These are phyloP conservation scores for Bromus sterilis DNA, from an alignment of 176 grass and related monocot species.

Conservation along the genomic window DNA sequence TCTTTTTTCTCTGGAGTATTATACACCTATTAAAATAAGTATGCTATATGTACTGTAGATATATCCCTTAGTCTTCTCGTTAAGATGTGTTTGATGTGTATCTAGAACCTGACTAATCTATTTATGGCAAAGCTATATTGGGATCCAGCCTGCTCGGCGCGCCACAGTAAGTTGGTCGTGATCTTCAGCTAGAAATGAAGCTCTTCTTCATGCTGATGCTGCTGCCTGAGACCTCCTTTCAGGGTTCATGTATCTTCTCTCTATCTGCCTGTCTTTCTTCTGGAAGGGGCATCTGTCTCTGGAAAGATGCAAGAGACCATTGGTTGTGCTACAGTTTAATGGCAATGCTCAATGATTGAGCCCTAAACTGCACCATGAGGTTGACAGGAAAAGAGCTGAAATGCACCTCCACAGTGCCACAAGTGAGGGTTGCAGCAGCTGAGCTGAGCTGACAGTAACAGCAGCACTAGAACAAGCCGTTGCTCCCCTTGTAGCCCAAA, in stretches of 20 bases:
- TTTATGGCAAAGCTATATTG: slow-evolving; percentile 21
- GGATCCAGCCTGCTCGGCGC: background rate
- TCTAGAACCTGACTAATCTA: slow-evolving; percentile 18
- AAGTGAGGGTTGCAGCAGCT: slow-evolving; percentile 11
- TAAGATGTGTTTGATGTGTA: slow-evolving; percentile 27
- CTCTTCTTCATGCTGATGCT: background rate
- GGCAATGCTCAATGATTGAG: background rate
- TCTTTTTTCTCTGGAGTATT: slow-evolving; percentile 2
- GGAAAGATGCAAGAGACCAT: background rate
- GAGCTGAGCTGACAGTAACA: slow-evolving; percentile 11
- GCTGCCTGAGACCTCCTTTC: background rate
- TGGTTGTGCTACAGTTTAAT: background rate
- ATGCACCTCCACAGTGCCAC: background rate
- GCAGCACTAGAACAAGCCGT: background rate
- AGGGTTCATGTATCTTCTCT: background rate
- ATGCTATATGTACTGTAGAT: slow-evolving; percentile 31
- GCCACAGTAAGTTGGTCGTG: background rate
- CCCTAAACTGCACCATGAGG: background rate
- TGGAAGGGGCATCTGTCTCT: background rate
- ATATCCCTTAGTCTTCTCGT: slow-evolving; percentile 22
- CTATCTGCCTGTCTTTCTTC: background rate
- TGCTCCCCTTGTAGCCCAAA: background rate
- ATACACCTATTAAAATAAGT: slow-evolving; percentile 18
- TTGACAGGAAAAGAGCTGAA: background rate
- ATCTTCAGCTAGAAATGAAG: background rate